These are phyloP conservation scores for Kwoniella sp. DNA, from an alignment of 768 basidiomycete species.

Conservation along the genomic window DNA sequence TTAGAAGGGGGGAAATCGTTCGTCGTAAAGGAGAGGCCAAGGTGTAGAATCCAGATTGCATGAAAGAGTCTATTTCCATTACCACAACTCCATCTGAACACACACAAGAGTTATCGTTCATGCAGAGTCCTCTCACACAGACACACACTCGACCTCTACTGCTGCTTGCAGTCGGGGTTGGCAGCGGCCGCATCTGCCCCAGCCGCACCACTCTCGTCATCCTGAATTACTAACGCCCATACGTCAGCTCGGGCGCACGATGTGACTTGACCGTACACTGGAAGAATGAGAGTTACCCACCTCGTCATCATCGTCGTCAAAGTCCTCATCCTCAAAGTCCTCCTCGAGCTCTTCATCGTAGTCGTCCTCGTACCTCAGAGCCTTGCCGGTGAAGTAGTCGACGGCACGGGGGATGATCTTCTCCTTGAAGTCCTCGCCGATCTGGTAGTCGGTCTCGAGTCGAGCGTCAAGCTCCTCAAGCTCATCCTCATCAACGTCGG, in stretches of 20 bases:
- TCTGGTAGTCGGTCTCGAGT: conserved; percentile 94
- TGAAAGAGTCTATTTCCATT: not conserved
- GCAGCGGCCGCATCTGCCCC: conserved; percentile 19
- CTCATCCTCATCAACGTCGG: conserved; percentile 75
- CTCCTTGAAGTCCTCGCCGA: conserved; percentile 97
- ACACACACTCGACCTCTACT: conserved; percentile 18
- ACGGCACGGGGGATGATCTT: conserved; percentile 95
- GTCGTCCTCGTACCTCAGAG: conserved; percentile 71
- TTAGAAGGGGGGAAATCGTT: not conserved
- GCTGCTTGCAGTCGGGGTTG: conserved; percentile 44
- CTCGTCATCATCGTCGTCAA: conserved; percentile 57
- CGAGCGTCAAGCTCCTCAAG: conserved; percentile 89
- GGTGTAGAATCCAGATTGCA: not conserved
- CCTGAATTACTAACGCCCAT: conserved; percentile 17
- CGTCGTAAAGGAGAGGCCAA: not conserved
- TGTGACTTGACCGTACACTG: not conserved
- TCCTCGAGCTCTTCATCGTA: conserved; percentile 50
- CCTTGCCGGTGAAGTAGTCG: conserved; percentile 97
- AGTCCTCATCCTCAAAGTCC: conserved; percentile 49
- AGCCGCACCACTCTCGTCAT: conserved; percentile 27
- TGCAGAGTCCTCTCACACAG: no score
- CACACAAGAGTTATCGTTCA: no score
- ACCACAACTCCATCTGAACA: not conserved
- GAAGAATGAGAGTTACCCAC: conserved; percentile 20
- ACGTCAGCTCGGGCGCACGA: conserved; percentile 20